phyloP scores from a whole-genome alignment of 139 green algal genomes.

The Yamagishiella unicocca region DNA sequence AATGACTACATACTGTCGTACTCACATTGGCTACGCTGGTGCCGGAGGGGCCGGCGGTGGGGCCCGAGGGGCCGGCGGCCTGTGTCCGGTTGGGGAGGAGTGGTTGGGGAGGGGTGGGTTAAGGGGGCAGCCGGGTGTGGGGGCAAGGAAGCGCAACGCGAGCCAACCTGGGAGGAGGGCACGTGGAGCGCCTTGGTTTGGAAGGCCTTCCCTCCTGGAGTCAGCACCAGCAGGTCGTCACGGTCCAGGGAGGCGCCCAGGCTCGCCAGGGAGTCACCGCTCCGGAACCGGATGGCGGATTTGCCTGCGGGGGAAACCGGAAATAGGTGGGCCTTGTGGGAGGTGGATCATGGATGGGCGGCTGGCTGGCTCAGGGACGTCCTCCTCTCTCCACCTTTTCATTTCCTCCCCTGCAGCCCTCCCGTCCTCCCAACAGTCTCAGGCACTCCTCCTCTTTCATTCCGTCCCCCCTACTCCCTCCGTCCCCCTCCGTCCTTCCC shows the following conservation, averaged over 20 bases:
- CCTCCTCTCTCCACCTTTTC: no score
- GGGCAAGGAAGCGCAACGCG: no score
- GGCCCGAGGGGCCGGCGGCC: no score
- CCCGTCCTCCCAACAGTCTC: no score
- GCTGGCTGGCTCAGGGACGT: neutral
- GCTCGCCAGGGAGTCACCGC: neutral
- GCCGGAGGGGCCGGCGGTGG: neutral
- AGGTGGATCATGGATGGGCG: neutral
- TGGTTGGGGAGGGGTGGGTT: no score
- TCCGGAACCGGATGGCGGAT: conserved; percentile 3
- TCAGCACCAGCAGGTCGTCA: conserved; percentile 39
- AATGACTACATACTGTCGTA: neutral
- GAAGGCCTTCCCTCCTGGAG: neutral
- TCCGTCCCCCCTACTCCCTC: no score
- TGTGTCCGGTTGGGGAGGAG: no score
- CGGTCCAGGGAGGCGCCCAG: neutral
- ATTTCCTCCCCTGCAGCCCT: no score
- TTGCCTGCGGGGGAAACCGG: neutral
- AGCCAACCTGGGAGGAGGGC: neutral
- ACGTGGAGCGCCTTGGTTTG: neutral
- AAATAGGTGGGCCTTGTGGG: neutral
- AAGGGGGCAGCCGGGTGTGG: no score
- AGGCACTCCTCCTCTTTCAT: no score
- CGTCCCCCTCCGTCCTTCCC: no score
- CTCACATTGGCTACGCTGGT: conserved; percentile 4